These are phyloP conservation scores for Aspergillus campestris DNA, from an alignment of 495 filamentous ascomycete species.

Conservation along the genomic window DNA sequence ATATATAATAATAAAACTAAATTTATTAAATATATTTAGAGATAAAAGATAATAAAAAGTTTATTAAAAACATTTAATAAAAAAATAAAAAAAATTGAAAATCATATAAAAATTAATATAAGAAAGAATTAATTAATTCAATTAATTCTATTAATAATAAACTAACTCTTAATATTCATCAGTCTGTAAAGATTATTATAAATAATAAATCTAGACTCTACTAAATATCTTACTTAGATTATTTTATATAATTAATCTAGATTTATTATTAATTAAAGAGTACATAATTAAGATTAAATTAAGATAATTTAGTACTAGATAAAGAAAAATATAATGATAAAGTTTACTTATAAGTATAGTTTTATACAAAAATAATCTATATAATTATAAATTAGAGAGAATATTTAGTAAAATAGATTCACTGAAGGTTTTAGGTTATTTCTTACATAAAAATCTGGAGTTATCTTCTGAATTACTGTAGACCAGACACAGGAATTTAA, in stretches of 20 bases:
- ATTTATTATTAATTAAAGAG: not conserved
- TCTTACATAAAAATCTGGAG: too few relatives aligned
- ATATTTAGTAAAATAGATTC: not conserved
- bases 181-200: not conserved
- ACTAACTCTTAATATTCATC: not conserved
- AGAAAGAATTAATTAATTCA: not conserved
- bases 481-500: too few relatives aligned
- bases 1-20: too few relatives aligned
- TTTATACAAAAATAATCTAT: not conserved
- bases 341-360: not conserved
- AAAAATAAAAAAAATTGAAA: too few relatives aligned
- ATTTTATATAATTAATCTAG: not conserved
- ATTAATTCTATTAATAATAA: not conserved
- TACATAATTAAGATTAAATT: too few relatives aligned
- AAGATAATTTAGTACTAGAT: not conserved
- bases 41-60: not conserved
- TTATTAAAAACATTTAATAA: not conserved
- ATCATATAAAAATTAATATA: not conserved
- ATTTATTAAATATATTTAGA: too few relatives aligned
- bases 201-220: not conserved
- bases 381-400: not conserved
- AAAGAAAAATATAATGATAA: not conserved
- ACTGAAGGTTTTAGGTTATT: too few relatives aligned
- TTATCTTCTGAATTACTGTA: too few relatives aligned
- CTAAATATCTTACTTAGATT: not conserved